A percentile compares a stretch with the other conserved stretches of the same genome.
phyloP scores from a whole-genome alignment of 1,139 yeast species.

The Hansenula lynferdii region DNA sequence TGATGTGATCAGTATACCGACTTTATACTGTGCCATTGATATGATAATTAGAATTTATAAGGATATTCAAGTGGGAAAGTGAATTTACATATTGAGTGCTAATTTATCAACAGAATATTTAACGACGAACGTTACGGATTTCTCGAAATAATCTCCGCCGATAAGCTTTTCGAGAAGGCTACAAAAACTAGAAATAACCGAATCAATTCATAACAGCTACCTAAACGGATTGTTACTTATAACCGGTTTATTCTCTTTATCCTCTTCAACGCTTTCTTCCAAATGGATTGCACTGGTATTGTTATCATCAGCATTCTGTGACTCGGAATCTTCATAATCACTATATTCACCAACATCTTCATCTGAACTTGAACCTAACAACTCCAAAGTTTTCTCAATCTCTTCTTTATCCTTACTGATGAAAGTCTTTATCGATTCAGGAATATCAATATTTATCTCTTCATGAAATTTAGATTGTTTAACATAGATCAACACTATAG shows the following conservation, averaged over 20 bases:
- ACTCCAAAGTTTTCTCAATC: constrained; percentile 13
- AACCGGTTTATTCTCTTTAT: not conserved
- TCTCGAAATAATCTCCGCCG: too few species aligned
- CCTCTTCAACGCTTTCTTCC: not conserved
- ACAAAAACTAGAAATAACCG: too few species aligned
- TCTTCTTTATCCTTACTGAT: constrained; percentile 14
- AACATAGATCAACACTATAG: constrained; percentile 29
- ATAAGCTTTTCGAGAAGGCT: too few species aligned
- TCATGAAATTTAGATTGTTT: constrained; percentile 22
- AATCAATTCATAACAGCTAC: not conserved
- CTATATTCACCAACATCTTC: constrained; percentile 1
- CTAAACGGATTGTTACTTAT: not conserved
- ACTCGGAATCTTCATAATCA: not conserved
- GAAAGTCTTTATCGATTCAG: constrained; percentile 15
- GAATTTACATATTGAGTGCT: too few species aligned
- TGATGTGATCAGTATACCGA: constrained; percentile 32
- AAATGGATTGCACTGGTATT: not conserved
- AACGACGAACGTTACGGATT: too few species aligned
- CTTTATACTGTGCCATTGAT: constrained; percentile 11
- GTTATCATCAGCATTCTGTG: not conserved
- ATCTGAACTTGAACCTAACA: constrained; percentile 11
- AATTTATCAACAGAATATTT: too few species aligned
- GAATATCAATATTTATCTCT: constrained; percentile 5
- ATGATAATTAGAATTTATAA: not conserved
- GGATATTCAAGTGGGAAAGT: not conserved